Conservation (phyloP, 2,329 filamentous ascomycete species). For the Neonectria hederae region DNA sequence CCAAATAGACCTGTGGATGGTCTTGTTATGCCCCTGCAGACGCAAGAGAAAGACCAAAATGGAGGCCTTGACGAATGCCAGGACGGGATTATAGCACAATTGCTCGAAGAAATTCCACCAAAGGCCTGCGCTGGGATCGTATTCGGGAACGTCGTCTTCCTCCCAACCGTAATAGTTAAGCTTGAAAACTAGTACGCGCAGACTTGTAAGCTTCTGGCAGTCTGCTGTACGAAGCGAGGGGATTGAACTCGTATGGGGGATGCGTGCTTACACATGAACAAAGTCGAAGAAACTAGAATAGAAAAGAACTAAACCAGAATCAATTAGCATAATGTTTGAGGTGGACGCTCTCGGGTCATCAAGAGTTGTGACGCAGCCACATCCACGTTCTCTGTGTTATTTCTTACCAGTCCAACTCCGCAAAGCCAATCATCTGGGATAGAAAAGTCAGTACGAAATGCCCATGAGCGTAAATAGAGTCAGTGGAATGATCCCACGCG, state of each 20-base stretch:
- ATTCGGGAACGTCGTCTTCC: conserved; percentile 33
- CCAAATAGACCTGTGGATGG: conserved; percentile 43
- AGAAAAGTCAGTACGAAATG: background rate
- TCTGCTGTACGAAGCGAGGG: too few relatives aligned
- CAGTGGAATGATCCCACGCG: background rate
- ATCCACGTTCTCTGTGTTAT: background rate
- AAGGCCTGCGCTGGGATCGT: conserved; percentile 32
- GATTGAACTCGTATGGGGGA: background rate
- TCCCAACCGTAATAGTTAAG: conserved; percentile 47
- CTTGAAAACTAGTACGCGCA: conserved; percentile 37
- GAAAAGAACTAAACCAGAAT: conserved; percentile 9
- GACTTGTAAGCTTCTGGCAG: accelerated
- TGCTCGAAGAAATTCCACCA: conserved; percentile 53
- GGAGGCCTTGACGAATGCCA: conserved; percentile 57
- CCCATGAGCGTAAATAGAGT: background rate
- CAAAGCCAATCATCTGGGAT: conserved; percentile 42
- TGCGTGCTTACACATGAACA: conserved; percentile 41
- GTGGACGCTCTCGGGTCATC: background rate
- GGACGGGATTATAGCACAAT: conserved; percentile 55
- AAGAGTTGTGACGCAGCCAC: background rate
- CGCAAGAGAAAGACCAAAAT: conserved; percentile 56
- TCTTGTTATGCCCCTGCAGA: conserved; percentile 51
- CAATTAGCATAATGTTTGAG: background rate
- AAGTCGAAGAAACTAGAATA: conserved; percentile 32
- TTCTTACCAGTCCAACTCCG: conserved; percentile 31